phyloP scores from a whole-genome alignment of 2,329 filamentous ascomycete genomes.

The Arthroderma sp. region DNA sequence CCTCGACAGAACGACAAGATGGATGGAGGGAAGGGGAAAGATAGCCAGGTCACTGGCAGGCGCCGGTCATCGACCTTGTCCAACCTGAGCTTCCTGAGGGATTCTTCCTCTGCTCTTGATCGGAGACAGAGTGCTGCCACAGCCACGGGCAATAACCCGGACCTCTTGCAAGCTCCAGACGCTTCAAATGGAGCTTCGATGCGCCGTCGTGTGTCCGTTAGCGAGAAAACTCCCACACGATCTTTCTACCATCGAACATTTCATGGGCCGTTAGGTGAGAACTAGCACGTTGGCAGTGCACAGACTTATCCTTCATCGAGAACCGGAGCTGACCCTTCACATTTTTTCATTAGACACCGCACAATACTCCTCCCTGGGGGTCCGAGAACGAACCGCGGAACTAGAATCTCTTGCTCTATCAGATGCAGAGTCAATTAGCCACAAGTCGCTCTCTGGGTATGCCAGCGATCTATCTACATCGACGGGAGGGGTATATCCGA shows the following conservation, averaged over 20 bases:
- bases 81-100: background rate
- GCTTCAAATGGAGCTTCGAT: background rate
- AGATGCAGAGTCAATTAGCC: conserved; percentile 30
- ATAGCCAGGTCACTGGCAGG: background rate
- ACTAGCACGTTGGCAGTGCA: background rate
- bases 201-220: conserved; percentile 15
- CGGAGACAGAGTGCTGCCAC: background rate
- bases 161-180: conserved; percentile 1
- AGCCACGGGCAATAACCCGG: background rate
- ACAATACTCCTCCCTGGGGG: conserved; percentile 60
- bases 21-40: background rate
- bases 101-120: background rate
- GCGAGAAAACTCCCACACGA: conserved; percentile 31
- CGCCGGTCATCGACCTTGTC: background rate
- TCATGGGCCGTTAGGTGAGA: conserved; percentile 30
- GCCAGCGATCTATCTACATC: conserved; percentile 23
- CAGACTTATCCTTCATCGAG: background rate
- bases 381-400: conserved; percentile 78
- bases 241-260: conserved; percentile 38
- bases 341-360: conserved; percentile 52
- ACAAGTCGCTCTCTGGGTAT: conserved; percentile 19
- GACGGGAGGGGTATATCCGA: conserved; percentile 17
- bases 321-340: background rate
- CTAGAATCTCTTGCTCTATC: conserved; percentile 71
- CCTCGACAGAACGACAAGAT: background rate